A percentile compares a stretch with the other conserved stretches of the same genome.
Evolutionary conservation across 768 basidiomycete genomes (phyloP).

Genomic region (Amylocystis lapponica): DNA sequence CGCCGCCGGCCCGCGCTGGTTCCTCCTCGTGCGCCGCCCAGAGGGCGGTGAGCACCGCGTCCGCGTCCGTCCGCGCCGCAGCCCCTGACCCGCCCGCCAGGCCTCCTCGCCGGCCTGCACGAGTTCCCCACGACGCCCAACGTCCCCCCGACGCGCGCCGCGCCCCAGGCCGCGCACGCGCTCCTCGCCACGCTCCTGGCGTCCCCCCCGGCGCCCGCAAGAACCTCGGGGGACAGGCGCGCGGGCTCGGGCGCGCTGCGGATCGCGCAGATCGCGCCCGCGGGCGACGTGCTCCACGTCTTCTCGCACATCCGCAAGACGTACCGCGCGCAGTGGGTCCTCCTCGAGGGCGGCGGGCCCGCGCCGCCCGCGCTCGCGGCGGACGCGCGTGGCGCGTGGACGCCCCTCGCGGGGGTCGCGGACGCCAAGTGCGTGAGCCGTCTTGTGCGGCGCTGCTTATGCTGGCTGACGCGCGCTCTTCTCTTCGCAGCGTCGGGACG

Average conservation of each 20-base stretch:
- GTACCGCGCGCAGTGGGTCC: conserved; percentile 69
- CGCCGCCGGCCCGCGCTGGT: conserved; percentile 36
- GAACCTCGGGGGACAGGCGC: conserved; percentile 6
- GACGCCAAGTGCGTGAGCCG: conserved; percentile 51
- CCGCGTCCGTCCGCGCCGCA: neutral
- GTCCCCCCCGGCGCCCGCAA: conserved; percentile 12
- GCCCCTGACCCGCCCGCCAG: conserved; percentile 34
- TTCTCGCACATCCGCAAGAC: conserved; percentile 92
- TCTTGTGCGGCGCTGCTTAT: neutral
- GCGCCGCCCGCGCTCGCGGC: conserved; percentile 32
- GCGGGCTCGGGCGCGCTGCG: conserved; percentile 10
- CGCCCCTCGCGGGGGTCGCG: conserved; percentile 45
- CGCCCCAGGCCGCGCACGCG: conserved; percentile 27
- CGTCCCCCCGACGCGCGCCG: conserved; percentile 38
- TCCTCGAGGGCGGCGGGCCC: conserved; percentile 50
- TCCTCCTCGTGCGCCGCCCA: conserved; percentile 77
- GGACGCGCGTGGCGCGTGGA: conserved; percentile 36
- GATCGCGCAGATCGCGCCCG: conserved; percentile 43
- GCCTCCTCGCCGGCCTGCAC: conserved; percentile 83
- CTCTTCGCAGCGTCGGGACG: conserved; percentile 57
- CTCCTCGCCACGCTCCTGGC: conserved; percentile 37
- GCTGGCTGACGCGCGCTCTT: conserved; percentile 2
- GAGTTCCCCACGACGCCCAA: conserved; percentile 75
- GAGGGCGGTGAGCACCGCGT: conserved; percentile 56
- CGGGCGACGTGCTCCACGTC: conserved; percentile 68